phyloP scores from a whole-genome alignment of 139 green algal genomes.

The Trebouxia sp. region DNA sequence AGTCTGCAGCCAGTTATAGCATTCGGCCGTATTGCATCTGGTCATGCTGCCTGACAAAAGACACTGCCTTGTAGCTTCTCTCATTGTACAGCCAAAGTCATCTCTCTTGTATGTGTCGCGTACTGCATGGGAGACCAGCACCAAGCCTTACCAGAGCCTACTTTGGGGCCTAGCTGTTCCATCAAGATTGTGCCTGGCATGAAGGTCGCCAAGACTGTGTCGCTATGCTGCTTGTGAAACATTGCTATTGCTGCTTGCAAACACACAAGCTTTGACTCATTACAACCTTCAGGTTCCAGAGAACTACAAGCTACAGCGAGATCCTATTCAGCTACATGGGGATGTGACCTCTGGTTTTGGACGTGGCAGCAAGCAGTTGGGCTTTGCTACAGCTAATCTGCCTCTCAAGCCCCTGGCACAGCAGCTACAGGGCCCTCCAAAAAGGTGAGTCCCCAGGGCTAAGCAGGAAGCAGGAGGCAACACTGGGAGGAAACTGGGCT shows the following conservation, averaged over 20 bases:
- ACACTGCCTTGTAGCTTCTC: not conserved
- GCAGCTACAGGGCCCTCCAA: constrained; percentile 53
- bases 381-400: constrained; percentile 89
- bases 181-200: constrained; percentile 32
- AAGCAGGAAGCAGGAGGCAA: too few relatives aligned
- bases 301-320: constrained; percentile 32
- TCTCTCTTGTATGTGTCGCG: not conserved
- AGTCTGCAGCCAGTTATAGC: too few relatives aligned
- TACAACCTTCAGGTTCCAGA: constrained; percentile 45
- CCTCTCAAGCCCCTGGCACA: constrained; percentile 54
- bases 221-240: constrained; percentile 81
- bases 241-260: constrained; percentile 40
- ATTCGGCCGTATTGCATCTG: not conserved
- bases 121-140: not conserved
- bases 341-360: constrained; percentile 80
- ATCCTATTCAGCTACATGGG: constrained; percentile 51
- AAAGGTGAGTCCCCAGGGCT: too few relatives aligned
- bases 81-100: not conserved
- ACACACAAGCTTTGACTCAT: not conserved
- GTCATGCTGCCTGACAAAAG: not conserved
- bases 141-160: not conserved
- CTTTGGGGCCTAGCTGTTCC: constrained; percentile 48
- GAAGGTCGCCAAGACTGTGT: constrained; percentile 56
- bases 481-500: too few relatives aligned
- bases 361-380: constrained; percentile 81